phyloP scores from a whole-genome alignment of 371 early-diverging fungal species.

The Mucor racemosus region DNA sequence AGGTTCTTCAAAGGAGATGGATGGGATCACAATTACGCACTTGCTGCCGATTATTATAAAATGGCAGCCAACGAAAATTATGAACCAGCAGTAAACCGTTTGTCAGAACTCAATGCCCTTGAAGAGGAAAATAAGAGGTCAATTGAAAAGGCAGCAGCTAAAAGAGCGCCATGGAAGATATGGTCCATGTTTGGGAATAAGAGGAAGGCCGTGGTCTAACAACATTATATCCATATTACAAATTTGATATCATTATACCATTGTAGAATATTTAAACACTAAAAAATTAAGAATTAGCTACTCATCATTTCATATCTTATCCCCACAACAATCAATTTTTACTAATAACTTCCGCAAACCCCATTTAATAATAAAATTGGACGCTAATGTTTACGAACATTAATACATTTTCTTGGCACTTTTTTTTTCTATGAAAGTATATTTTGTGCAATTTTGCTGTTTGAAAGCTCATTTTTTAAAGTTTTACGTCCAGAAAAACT shows the following conservation, averaged over 20 bases:
- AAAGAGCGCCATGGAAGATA: conserved; percentile 27
- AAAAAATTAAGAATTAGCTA: background rate
- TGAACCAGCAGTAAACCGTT: conserved; percentile 36
- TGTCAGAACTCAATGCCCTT: conserved; percentile 20
- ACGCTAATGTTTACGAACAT: too few species aligned
- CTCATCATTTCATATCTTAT: background rate
- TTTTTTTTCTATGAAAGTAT: too few species aligned
- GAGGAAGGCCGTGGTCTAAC: conserved; percentile 24
- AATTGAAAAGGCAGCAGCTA: conserved; percentile 18
- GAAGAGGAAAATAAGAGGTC: conserved; percentile 18
- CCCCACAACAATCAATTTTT: too few species aligned
- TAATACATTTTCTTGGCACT: too few species aligned
- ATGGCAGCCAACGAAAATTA: conserved; percentile 50
- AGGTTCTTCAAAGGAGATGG: conserved; percentile 53
- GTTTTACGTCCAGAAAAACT: too few species aligned
- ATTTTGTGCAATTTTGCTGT: too few species aligned
- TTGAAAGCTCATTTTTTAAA: too few species aligned
- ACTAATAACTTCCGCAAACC: too few species aligned
- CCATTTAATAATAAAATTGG: too few species aligned
- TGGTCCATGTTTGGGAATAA: conserved; percentile 29
- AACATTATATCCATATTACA: background rate
- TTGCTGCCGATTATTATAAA: conserved; percentile 51
- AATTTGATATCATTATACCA: background rate
- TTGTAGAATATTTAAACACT: conserved; percentile 4
- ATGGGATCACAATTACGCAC: conserved; percentile 43